phyloP scores from a whole-genome alignment of 495 filamentous ascomycete species.

The Neurospora terricola region DNA sequence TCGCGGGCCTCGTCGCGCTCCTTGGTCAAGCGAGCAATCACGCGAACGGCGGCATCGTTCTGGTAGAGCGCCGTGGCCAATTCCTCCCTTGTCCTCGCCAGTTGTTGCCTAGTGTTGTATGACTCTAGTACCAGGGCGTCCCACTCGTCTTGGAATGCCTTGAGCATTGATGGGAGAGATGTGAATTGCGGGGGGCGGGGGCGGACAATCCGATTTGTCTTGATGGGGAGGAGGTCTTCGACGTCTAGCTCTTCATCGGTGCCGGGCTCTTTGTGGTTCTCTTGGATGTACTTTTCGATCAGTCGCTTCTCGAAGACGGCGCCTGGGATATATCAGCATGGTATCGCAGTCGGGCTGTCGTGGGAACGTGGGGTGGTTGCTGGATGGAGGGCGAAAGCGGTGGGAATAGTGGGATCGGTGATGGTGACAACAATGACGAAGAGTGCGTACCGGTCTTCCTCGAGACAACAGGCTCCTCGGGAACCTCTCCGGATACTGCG shows the following conservation, averaged over 20 bases:
- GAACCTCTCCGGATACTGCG: slow-evolving; percentile 92
- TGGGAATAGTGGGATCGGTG: not conserved
- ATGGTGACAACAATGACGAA: not conserved
- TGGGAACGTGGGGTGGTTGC: not conserved
- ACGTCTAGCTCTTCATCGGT: slow-evolving; percentile 78
- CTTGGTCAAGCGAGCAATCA: slow-evolving; percentile 78
- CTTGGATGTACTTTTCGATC: slow-evolving; percentile 87
- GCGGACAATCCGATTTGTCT: slow-evolving; percentile 68
- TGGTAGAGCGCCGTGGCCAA: slow-evolving; percentile 89
- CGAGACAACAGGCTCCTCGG: slow-evolving; percentile 88
- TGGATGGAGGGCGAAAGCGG: not conserved
- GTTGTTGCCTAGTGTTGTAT: slow-evolving; percentile 77
- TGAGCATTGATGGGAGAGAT: slow-evolving; percentile 91
- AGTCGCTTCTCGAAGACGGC: slow-evolving; percentile 89
- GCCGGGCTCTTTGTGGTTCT: slow-evolving; percentile 89
- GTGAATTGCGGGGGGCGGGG: slow-evolving; percentile 91
- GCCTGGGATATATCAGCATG: slow-evolving; percentile 50
- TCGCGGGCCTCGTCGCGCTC: slow-evolving; percentile 91
- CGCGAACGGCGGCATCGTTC: slow-evolving; percentile 87
- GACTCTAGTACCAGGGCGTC: slow-evolving; percentile 86
- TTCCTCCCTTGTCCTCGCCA: slow-evolving; percentile 85
- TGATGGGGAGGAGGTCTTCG: slow-evolving; percentile 82
- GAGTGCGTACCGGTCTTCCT: slow-evolving; percentile 69
- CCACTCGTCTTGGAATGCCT: slow-evolving; percentile 98
- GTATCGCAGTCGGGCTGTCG: too few species aligned